Evolutionary conservation across 1,139 yeast species (phyloP), one percentile per base, ranked within the genome.

Genomic region (Debaryomyces coudertii): DNA sequence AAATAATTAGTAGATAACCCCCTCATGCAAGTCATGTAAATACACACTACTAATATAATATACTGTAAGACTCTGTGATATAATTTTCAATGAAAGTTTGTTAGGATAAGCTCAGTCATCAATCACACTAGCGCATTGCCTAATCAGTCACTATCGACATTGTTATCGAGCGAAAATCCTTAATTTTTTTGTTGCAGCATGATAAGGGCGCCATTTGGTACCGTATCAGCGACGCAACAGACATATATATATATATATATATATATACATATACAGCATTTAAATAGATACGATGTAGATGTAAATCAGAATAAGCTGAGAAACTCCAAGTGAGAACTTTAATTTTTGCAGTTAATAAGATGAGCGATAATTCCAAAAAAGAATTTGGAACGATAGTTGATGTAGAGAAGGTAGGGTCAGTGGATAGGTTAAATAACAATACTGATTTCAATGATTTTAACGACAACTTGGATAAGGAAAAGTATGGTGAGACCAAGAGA

Each of bases 401-500:
- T 45, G 49, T 66, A 12, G 70, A 66, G 47, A 59, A 57, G 42
- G 47, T 52, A 24, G 63, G 55, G 6, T 56, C 64, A 7, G 47
- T 44, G 9, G 56, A 57, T 24, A 44, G 50, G 23, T 50, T 52
- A 12, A 15, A 42, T n/a, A 47, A 45, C 27, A 12, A 55, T 4
- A 60, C 67, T 2, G 54, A 54, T 1, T 67, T 65, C 39, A 53
- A 54, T 11, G 76, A 69, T 54, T 71, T 71, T 45, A 47, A 70
- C 41, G 71, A 66, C 46, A 56, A 54, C 40, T 52, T 66, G 7
- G 71, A 71, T 43, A 55, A 58, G 3, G 65, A 58, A 14, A 63
- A 66, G 42, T 68, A 69, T 50, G 76, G 76, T 20, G 53, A 54
- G 35, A 69, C 73, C 27, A 57, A 69, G 47, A 63, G 80, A 50